Evolutionary conservation across 176 grass and related monocot genomes (phyloP).

Genomic region (Ananas comosus): DNA sequence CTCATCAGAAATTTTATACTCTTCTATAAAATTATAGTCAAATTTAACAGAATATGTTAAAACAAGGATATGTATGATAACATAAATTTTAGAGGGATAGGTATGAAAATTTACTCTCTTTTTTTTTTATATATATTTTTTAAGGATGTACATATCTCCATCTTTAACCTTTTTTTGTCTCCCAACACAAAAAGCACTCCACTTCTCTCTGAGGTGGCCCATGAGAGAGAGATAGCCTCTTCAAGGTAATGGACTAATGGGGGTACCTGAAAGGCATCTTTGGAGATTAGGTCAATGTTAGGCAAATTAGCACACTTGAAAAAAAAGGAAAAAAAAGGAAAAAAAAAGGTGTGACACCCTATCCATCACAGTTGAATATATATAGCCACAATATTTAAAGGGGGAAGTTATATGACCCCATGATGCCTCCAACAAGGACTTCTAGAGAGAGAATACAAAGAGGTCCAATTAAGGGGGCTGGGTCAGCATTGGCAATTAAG

Average conservation of each 20-base stretch:
- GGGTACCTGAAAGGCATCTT: not conserved
- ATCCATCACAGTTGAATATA: not conserved
- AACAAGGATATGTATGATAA: no score
- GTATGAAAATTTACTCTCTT: no score
- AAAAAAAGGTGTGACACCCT: not conserved
- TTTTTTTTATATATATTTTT: no score
- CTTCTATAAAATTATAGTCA: no score
- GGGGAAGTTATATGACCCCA: not conserved
- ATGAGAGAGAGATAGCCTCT: not conserved
- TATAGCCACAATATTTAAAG: not conserved
- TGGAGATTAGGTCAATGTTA: conserved; percentile 5
- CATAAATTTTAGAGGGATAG: no score
- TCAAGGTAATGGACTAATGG: not conserved
- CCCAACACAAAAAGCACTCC: not conserved
- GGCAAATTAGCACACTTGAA: not conserved
- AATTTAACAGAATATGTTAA: no score
- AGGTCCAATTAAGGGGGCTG: not conserved
- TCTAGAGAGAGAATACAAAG: not conserved
- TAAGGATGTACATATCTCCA: no score
- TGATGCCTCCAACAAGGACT: conserved; percentile 10
- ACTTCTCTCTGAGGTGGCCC: not conserved
- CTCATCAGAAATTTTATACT: no score
- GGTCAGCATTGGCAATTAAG: not conserved
- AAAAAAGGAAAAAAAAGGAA: no score
- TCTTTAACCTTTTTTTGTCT: no score